These are phyloP conservation scores for Lupinus albus DNA, from an alignment of 306 rosid genomes.

Conservation along the genomic window DNA sequence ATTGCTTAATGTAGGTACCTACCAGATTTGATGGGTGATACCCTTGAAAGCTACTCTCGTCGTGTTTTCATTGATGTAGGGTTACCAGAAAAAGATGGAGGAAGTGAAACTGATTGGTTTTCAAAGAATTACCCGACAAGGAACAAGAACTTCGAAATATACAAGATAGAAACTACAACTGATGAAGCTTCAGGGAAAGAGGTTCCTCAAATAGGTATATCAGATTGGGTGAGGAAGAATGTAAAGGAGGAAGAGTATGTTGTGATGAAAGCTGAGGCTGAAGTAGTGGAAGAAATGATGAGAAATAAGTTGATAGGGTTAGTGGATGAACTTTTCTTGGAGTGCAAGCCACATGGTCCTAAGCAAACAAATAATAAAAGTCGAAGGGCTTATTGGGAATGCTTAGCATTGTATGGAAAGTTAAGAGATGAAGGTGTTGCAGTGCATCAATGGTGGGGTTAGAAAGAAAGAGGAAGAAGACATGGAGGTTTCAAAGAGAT, in stretches of 20 bases:
- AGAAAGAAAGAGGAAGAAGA: not conserved
- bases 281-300: too few species aligned
- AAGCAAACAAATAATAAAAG: conserved; percentile 13
- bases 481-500: conserved; percentile 2
- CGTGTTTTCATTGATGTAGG: conserved; percentile 74
- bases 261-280: too few species aligned
- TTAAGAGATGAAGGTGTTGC: conserved; percentile 58
- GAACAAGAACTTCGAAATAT: conserved; percentile 68
- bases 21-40: conserved; percentile 78
- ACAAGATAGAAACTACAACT: conserved; percentile 55
- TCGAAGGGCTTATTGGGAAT: conserved; percentile 79
- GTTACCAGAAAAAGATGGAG: conserved; percentile 52
- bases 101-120: conserved; percentile 5
- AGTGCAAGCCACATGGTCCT: not conserved
- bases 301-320: too few species aligned
- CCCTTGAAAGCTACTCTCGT: conserved; percentile 66
- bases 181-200: conserved; percentile 43
- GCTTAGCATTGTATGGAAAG: conserved; percentile 74
- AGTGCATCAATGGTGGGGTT: conserved; percentile 97
- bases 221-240: conserved; percentile 46
- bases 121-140: conserved; percentile 61
- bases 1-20: conserved; percentile 20
- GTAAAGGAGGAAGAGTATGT: too few species aligned
- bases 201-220: conserved; percentile 49
- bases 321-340: too few species aligned